Conservation (phyloP, 352 stramenopile genomes). For the Albugo candida region DNA sequence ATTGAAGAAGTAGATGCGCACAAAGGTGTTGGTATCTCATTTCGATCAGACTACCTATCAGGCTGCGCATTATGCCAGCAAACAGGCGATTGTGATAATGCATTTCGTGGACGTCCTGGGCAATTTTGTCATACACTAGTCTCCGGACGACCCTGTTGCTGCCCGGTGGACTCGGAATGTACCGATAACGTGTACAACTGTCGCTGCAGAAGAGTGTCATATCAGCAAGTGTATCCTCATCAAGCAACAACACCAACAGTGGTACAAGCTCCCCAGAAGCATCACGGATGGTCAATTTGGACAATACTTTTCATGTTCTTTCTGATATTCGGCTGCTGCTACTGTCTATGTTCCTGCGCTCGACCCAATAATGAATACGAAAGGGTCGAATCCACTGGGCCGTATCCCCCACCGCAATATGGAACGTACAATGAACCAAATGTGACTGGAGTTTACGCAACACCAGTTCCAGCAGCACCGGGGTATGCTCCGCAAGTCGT, state of each 20-base stretch:
- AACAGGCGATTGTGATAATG: constrained; percentile 35
- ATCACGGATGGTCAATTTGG: constrained; percentile 5
- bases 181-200: constrained; percentile 34
- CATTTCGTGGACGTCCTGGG: constrained; percentile 28
- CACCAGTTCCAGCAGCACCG: not conserved
- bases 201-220: constrained; percentile 18
- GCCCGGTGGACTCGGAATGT: constrained; percentile 30
- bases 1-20: too few relatives aligned
- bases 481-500: not conserved
- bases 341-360: constrained; percentile 12
- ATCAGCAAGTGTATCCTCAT: constrained; percentile 4
- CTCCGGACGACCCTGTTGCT: constrained; percentile 38
- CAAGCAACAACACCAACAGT: constrained; percentile 12
- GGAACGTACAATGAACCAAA: constrained; percentile 8
- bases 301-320: constrained; percentile 23
- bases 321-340: constrained; percentile 32
- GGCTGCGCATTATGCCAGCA: constrained; percentile 40
- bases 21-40: too few relatives aligned
- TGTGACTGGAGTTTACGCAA: not conserved
- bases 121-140: constrained; percentile 44
- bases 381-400: constrained; percentile 16
- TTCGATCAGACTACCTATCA: constrained; percentile 7
- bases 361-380: constrained; percentile 15
- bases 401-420: constrained; percentile 28
- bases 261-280: constrained; percentile 7